phyloP scores from a whole-genome alignment of 192 early-diverging fungal species.

The Podila verticillata region DNA sequence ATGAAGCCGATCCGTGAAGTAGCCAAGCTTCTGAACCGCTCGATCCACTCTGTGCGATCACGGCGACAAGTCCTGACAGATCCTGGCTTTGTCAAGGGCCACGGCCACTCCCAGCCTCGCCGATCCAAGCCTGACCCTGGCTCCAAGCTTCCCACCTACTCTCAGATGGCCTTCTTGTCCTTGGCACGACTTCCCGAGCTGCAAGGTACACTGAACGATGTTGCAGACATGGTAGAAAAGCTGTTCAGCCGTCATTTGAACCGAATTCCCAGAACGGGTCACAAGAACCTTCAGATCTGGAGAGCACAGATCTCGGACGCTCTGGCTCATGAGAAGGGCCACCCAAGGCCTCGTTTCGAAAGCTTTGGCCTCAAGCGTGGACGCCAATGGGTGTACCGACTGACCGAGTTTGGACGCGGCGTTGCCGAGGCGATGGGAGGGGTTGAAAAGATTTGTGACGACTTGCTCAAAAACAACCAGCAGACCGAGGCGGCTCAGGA shows the following conservation, averaged over 20 bases:
- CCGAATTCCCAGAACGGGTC: slow-evolving; percentile 47
- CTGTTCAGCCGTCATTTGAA: slow-evolving; percentile 45
- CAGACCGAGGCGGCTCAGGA: neutral
- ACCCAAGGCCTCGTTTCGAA: slow-evolving; percentile 45
- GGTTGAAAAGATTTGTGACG: slow-evolving; percentile 45
- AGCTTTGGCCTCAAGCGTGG: slow-evolving; percentile 52
- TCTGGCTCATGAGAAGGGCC: slow-evolving; percentile 46
- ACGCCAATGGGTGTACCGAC: slow-evolving; percentile 44
- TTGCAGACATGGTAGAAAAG: slow-evolving; percentile 48
- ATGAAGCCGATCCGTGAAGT: slow-evolving; percentile 39
- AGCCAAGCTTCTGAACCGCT: slow-evolving; percentile 45
- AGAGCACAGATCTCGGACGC: slow-evolving; percentile 50
- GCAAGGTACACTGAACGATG: slow-evolving; percentile 46
- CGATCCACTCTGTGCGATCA: slow-evolving; percentile 48
- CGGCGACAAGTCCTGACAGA: slow-evolving; percentile 47
- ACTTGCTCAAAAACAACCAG: slow-evolving; percentile 43
- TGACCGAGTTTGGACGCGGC: slow-evolving; percentile 45
- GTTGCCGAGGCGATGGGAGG: slow-evolving; percentile 49
- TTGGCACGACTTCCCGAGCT: slow-evolving; percentile 41
- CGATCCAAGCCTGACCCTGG: slow-evolving; percentile 43
- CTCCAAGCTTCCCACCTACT: slow-evolving; percentile 45
- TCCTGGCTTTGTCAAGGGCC: slow-evolving; percentile 51
- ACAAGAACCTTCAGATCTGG: slow-evolving; percentile 52
- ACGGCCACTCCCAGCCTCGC: slow-evolving; percentile 47
- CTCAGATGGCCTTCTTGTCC: slow-evolving; percentile 51